Percentiles rank a stretch among this genome's conserved stretches.
Conservation (phyloP, 2,329 filamentous ascomycete genomes). For the Diaporthe australafricana region DNA sequence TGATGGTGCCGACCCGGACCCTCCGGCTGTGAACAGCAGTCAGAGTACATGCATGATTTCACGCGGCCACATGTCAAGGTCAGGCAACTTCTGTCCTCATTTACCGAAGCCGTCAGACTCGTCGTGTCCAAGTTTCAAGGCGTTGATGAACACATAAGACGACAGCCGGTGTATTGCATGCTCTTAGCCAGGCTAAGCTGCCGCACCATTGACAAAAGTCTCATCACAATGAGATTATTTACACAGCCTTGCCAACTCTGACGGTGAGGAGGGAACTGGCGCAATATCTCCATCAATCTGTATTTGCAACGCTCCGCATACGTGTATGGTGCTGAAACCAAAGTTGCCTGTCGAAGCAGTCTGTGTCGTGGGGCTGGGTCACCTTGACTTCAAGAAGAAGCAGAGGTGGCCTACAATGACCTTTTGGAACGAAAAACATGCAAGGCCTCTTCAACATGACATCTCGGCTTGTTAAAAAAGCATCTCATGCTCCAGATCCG, state of each 20-base stretch:
- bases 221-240: neutral
- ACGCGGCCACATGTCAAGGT: neutral
- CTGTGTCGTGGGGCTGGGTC: no score
- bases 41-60: neutral
- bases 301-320: no score
- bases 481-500: neutral
- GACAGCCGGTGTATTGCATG: no score
- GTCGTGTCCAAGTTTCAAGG: neutral
- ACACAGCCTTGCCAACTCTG: neutral
- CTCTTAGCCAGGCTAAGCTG: no score
- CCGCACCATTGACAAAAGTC: neutral
- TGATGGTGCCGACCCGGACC: neutral
- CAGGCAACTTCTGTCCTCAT: neutral
- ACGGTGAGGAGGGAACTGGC: no score
- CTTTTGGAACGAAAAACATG: no score
- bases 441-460: neutral
- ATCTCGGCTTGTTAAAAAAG: neutral
- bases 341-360: no score
- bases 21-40: neutral
- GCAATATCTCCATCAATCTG: no score
- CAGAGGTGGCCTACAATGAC: no score
- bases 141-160: neutral
- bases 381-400: no score
- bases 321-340: no score
- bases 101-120: neutral